Base-by-base conservation (phyloP, 345 rosid genomes). In the Zanthoxylum bungeanum region DNA sequence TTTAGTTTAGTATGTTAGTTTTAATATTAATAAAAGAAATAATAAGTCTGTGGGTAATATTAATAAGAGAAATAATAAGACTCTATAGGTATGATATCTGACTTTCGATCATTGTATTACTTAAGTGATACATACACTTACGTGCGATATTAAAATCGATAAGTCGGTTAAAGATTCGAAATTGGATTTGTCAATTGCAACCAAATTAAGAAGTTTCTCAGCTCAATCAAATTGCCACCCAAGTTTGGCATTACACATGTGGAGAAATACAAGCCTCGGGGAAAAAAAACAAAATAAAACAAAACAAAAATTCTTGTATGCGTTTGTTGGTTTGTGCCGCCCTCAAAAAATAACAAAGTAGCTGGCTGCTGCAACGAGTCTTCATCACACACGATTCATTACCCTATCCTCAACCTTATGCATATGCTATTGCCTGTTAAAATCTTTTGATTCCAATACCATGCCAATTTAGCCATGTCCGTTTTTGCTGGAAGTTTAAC, bases 401-500 rank as follows among this genome's bases (percentile, higher is more conserved):
- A 9, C 16, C 68, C 37, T 17, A 64, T n/a, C 53, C 51, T 27
- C 14, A 25, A 14, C 21, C 6, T 10, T 30, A 2, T 5, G 33
- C 10, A 39, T 21, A 19, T 16, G 53, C 34, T 9, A 12, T 12
- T 24, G 67, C 33, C 9, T 6, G 22, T 14, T 44, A 25, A 17
- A 7, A 5, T 22, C 9, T 1, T 6, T 16, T 42, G 16, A 8
- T 44, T 0, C 51, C 37, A 44, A 12, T 44, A 16, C 53, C 52
- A 14, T 25, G 37, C 49, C 61, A 68, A 25, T 37, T 56, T 25
- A 14, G 27, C 1, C 1, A 9, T 24, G 4, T 55, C 58, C 33
- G n/a, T n/a, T 51, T 21, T 46, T 42, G 12, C 24, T 46, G 59
- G 59, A 60, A 33, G 36, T 10, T 59, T 73, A 40, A 56, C 70